These are phyloP conservation scores for Trametes maxima DNA, from an alignment of 768 basidiomycete species.

Conservation along the genomic window DNA sequence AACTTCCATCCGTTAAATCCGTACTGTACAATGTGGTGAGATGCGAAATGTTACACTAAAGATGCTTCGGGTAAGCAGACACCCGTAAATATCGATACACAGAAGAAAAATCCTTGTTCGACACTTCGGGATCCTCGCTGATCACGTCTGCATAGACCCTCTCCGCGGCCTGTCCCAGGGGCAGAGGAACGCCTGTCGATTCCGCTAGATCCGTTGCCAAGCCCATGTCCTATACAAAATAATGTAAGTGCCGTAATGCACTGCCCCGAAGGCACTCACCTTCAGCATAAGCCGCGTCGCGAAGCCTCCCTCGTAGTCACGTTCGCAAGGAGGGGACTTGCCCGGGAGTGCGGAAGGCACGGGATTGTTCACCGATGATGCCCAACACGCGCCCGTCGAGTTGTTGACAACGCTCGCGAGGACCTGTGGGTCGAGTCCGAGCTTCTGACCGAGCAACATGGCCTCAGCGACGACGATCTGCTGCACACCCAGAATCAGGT, in stretches of 20 bases:
- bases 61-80: constrained; percentile 24
- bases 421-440: constrained; percentile 78
- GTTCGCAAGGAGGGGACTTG: constrained; percentile 80
- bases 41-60: not conserved
- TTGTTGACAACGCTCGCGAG: constrained; percentile 85
- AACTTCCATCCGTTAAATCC: not conserved
- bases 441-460: constrained; percentile 81
- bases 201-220: constrained; percentile 70
- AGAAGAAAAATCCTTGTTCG: constrained; percentile 76
- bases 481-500: constrained; percentile 54
- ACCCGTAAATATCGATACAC: constrained; percentile 67
- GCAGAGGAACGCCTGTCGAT: constrained; percentile 52
- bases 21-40: not conserved
- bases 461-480: constrained; percentile 88
- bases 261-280: constrained; percentile 40
- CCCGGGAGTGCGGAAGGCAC: constrained; percentile 72
- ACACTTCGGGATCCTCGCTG: constrained; percentile 57
- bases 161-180: constrained; percentile 67
- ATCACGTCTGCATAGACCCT: constrained; percentile 62
- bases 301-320: constrained; percentile 85
- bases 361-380: constrained; percentile 85
- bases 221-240: constrained; percentile 69
- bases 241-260: constrained; percentile 11
- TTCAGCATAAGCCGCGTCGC: constrained; percentile 84
- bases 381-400: constrained; percentile 83